phyloP scores from a whole-genome alignment of 371 early-diverging fungal species.

The Lichtheimia corymbifera region DNA sequence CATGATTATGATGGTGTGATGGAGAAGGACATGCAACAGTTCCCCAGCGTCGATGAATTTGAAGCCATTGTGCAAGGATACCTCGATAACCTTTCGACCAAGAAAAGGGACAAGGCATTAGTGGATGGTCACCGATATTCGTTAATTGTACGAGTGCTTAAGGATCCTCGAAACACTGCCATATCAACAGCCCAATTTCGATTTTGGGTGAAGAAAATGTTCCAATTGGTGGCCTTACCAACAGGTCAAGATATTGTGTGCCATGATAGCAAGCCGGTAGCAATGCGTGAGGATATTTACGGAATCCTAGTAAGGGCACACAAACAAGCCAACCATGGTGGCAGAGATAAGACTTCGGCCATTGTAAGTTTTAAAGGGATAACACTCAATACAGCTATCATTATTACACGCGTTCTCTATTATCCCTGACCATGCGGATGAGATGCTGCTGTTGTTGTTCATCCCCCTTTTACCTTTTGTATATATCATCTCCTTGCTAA shows the following conservation, averaged over 20 bases:
- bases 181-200: slow-evolving; percentile 65
- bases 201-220: slow-evolving; percentile 72
- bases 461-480: no score
- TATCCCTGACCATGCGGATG: no score
- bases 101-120: slow-evolving; percentile 64
- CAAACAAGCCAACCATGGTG: slow-evolving; percentile 62
- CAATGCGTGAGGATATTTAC: slow-evolving; percentile 62
- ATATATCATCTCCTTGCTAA: no score
- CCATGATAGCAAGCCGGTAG: slow-evolving; percentile 62
- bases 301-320: slow-evolving; percentile 60
- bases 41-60: slow-evolving; percentile 42
- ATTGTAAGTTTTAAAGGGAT: slow-evolving; percentile 42
- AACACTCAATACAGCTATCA: background rate
- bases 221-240: slow-evolving; percentile 38
- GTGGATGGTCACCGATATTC: slow-evolving; percentile 56
- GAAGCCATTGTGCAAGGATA: slow-evolving; percentile 55
- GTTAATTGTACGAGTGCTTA: slow-evolving; percentile 55
- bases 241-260: slow-evolving; percentile 45
- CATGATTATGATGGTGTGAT: background rate
- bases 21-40: slow-evolving; percentile 36
- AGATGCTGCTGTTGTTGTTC: no score
- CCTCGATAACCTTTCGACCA: slow-evolving; percentile 54
- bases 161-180: slow-evolving; percentile 61
- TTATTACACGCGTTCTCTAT: no score
- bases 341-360: slow-evolving; percentile 65